These are phyloP conservation scores for Auricularia auricula-judae DNA, from an alignment of 768 basidiomycete species.

Conservation along the genomic window DNA sequence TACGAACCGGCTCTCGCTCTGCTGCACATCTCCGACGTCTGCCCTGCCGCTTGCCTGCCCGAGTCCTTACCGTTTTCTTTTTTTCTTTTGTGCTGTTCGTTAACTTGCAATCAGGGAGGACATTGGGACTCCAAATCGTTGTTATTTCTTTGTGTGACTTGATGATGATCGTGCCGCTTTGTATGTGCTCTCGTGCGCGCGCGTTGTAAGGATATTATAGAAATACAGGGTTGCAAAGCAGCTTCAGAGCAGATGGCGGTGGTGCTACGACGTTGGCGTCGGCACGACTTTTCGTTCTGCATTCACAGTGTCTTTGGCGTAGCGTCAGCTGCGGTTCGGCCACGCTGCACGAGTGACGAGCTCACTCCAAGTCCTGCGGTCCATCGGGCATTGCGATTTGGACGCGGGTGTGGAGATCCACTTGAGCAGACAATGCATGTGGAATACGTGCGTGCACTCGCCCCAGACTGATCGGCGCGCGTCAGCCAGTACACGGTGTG, in stretches of 20 bases:
- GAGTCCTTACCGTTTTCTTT: neutral
- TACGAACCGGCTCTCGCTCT: neutral
- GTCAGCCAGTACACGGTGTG: neutral
- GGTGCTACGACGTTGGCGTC: neutral
- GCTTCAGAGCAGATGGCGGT: neutral
- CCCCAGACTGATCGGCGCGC: constrained; percentile 71
- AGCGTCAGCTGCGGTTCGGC: neutral
- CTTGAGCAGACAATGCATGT: constrained; percentile 96
- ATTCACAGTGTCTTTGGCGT: neutral
- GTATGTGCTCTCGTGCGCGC: neutral
- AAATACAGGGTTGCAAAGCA: neutral
- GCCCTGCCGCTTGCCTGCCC: neutral
- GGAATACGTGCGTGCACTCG: constrained; percentile 93
- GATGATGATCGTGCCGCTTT: too few relatives aligned
- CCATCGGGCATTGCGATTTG: constrained; percentile 98
- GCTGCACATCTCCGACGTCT: constrained; percentile 3
- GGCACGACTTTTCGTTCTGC: neutral
- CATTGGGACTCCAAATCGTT: neutral
- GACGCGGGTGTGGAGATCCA: constrained; percentile 87
- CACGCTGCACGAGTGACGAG: neutral
- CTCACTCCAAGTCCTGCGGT: constrained; percentile 85
- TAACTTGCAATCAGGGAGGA: neutral
- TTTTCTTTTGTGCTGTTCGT: neutral
- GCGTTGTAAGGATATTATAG: neutral
- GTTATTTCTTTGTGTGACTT: neutral